Percentiles rank a stretch among this genome's conserved stretches.
phyloP scores from a whole-genome alignment of 2,329 filamentous ascomycete genomes.

The Penicillium sp. region DNA sequence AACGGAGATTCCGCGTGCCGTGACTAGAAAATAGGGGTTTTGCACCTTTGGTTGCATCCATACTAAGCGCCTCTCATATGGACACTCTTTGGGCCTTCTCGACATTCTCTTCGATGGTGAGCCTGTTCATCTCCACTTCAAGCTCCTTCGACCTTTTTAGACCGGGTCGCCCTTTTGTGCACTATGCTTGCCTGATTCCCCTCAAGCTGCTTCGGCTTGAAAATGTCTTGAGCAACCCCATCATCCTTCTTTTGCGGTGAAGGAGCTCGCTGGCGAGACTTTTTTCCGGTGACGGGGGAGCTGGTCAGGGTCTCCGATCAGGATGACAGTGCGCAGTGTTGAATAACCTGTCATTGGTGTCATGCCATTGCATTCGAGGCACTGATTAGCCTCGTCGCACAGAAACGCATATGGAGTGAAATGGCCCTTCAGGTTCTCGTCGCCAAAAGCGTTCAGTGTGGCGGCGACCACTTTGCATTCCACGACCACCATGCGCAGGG shows the following conservation, averaged over 20 bases:
- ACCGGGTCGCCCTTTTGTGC: background rate
- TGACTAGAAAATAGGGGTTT: too few species aligned
- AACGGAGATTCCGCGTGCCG: too few species aligned
- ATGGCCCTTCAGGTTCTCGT: background rate
- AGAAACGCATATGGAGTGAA: slow-evolving; percentile 16
- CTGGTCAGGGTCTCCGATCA: slow-evolving; percentile 18
- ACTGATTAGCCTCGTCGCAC: slow-evolving; percentile 20
- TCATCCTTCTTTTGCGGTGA: background rate
- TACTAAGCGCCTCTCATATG: too few species aligned
- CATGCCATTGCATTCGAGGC: slow-evolving; percentile 17
- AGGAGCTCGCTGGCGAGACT: background rate
- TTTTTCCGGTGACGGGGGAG: slow-evolving; percentile 15
- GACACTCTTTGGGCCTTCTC: too few species aligned
- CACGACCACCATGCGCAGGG: background rate
- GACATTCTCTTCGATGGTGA: too few species aligned
- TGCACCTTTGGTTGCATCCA: too few species aligned
- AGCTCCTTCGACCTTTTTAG: background rate
- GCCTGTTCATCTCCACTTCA: too few species aligned
- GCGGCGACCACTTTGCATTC: slow-evolving; percentile 1
- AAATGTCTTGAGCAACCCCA: background rate
- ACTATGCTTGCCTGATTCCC: background rate
- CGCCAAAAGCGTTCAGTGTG: slow-evolving; percentile 1
- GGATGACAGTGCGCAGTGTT: slow-evolving; percentile 5
- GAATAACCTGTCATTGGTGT: slow-evolving; percentile 12
- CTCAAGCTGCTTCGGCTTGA: background rate